Base-by-base conservation (phyloP, 2,329 filamentous ascomycete genomes). In the Calonectria montana region DNA sequence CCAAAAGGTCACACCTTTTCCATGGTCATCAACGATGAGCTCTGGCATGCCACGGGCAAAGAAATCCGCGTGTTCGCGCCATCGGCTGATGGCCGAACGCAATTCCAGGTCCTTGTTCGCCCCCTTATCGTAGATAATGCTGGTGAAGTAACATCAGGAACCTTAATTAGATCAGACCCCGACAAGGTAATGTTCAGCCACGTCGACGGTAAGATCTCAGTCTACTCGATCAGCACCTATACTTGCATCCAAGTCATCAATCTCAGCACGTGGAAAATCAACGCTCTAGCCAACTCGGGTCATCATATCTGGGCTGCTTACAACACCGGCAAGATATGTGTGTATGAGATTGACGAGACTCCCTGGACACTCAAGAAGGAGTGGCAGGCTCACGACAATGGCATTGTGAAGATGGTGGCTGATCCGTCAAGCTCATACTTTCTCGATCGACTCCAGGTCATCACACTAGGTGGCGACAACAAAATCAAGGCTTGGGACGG, bases 191-290 rank as follows among this genome's bases (percentile, higher is more conserved):
- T 95, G 82, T 93, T 99, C 76, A 97, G 97, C 1, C 97, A 99
- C 81, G 91, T 90, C 15, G 97, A 99, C 82, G 97, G 97, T 59
- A 98, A 98, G 82, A 91, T 99, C 67, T 97, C 94, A 71, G 92
- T 98, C n/a, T 98, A 97, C 83, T 96, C 94, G 15, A 90, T 91
- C 27, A 89, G 87, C 27, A 92, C 96, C 78, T 97, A 94, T 80
- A 85, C 91, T 0, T 98, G 94, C 78, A 80, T 97, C n/a, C 91
- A 90, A 6, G 88, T 97, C 41, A 87, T 98, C 72, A 98, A 92
- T 78, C 90, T 98, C 77, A 98, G 95, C 82, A 90, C 96, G 16
- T 98, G 97, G 88, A 98, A 98, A 84, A 97, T 99, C 83, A 98
- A 95, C 81, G 92, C 94, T 41, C 86, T 99, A 66, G 91, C 92